Evolutionary conservation across 1,284 basidiomycete genomes (phyloP).

Genomic region (Trichosporon sp.): DNA sequence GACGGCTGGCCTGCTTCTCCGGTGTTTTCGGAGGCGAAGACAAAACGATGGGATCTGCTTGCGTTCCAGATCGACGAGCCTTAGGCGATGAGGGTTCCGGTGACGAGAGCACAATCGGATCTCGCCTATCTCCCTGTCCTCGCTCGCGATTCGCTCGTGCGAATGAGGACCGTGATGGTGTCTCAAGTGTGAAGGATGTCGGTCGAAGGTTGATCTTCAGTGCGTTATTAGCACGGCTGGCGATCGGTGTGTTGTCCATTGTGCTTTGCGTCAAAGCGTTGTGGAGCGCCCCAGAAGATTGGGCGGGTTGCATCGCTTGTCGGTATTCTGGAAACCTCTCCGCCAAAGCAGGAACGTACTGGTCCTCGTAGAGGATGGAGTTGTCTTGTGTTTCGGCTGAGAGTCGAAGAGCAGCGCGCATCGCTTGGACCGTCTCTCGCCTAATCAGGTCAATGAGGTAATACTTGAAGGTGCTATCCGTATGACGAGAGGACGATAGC

Average conservation of each 20-base stretch:
- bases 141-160: not conserved
- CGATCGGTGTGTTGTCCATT: not conserved
- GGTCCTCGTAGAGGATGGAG: not conserved
- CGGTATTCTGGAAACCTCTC: not conserved
- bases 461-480: constrained; percentile 35
- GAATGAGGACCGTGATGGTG: not conserved
- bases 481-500: constrained; percentile 32
- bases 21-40: constrained; percentile 1
- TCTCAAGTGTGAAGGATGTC: not conserved
- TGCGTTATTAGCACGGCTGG: not conserved
- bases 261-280: not conserved
- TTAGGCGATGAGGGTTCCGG: not conserved
- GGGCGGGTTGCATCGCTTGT: not conserved
- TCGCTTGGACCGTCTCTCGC: constrained; percentile 16
- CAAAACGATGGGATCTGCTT: not conserved
- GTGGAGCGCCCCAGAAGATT: not conserved
- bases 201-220: not conserved
- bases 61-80: not conserved
- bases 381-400: not conserved
- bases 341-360: not conserved
- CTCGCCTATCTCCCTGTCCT: not conserved
- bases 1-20: not conserved
- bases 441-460: constrained; percentile 41
- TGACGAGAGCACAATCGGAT: not conserved
- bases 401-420: constrained; percentile 3